Conservation (phyloP, 1,284 basidiomycete species). For the Cystobasidium pallidum region DNA sequence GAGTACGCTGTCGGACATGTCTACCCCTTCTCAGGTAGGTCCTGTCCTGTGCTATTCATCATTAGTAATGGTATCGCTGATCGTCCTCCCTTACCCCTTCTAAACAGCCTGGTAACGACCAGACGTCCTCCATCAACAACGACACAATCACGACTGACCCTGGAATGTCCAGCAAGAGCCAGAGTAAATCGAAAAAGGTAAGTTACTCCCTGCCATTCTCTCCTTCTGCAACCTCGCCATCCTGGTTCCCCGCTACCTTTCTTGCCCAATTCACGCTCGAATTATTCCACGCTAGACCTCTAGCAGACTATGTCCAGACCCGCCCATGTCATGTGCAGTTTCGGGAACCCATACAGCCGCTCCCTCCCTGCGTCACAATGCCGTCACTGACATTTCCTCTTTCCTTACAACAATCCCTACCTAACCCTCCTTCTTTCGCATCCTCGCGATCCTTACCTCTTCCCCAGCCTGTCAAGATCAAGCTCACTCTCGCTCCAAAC, state of each 20-base stretch:
- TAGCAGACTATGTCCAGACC: constrained; percentile 8
- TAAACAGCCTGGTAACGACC: constrained; percentile 7
- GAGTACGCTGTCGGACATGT: neutral
- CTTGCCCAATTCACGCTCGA: no score
- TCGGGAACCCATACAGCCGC: neutral
- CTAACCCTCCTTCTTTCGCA: neutral
- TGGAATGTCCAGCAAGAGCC: neutral
- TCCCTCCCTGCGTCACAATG: neutral
- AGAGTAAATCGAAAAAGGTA: neutral
- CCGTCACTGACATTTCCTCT: neutral
- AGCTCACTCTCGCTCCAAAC: constrained; percentile 4
- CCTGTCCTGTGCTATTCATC: neutral
- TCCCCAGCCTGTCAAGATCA: constrained; percentile 19
- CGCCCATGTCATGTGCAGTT: constrained; percentile 3
- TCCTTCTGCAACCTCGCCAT: no score
- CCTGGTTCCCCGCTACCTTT: no score
- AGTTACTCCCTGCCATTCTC: neutral
- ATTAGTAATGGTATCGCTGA: neutral
- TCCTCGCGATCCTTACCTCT: neutral
- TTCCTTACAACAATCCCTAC: neutral
- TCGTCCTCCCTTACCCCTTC: neutral
- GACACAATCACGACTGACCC: neutral
- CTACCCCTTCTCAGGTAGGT: neutral
- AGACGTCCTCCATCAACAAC: neutral
- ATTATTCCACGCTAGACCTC: no score